Base-by-base conservation (phyloP, 2,329 filamentous ascomycete species). In the Hypoxylon sp. region DNA sequence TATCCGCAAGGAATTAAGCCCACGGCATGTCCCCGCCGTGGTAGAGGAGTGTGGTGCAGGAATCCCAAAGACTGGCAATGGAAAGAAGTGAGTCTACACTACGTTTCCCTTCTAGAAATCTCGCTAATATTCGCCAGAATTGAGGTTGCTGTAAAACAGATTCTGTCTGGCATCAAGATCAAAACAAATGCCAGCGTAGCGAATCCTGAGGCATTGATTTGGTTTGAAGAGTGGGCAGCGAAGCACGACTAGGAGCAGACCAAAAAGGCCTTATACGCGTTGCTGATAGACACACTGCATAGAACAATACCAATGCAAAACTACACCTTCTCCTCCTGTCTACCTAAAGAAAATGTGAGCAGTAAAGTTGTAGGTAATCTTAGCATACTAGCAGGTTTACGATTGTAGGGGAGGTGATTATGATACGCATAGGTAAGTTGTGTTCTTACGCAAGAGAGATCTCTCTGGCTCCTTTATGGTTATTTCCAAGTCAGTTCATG, bases 121-220 rank as follows among this genome's bases (percentile, higher is more conserved):
- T 34, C 7, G 21, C 58, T 62, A 42, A 60, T 32, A 3, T 13
- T 35, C 16, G 3, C 25, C 27, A 90, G 87, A 73, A 90, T 99
- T 52, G 93, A 99, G 71, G 91, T 95, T 36, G 90, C 91, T 0
- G 93, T 97, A 4, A 97, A 97, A 77, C 92, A 97, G 73, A 97
- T 97, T 32, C 75, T 99, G 1, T 96, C 90, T 19, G 93, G 92
- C 0, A 76, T 92, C 71, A 83, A 90, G 42, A 85, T 97, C 59
- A 92, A 91, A 76, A 94, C 90, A 0, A 91, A 91, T 37, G 91
- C 92, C 0, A 95, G 90, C 65, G 92, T 97, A n/a, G 90, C 91
- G 3, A 97, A 97, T 70, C 87, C 89, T 2, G 89, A 87, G 61
- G 91, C 92, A 59, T 73, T 99, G 60, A 87, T 90, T 29, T 97